These are phyloP conservation scores for Trichoderma sp. DNA, from an alignment of 2,329 filamentous ascomycete species.

Conservation along the genomic window DNA sequence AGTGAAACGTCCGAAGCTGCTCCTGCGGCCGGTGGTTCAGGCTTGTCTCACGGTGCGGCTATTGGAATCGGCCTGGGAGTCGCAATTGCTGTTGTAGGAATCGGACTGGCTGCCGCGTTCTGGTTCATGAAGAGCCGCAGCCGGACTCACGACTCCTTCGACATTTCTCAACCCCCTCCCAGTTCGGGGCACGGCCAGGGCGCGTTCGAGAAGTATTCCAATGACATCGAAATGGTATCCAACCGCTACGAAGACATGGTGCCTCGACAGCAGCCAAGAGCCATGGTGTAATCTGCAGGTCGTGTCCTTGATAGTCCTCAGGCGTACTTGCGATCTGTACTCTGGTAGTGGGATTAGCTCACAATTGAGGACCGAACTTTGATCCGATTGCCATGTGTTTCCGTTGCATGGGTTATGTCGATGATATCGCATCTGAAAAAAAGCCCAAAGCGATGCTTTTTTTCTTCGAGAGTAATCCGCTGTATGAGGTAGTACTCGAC, in stretches of 20 bases:
- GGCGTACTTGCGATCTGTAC: constrained; percentile 22
- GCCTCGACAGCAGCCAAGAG: constrained; percentile 53
- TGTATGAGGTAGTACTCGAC: constrained; percentile 8
- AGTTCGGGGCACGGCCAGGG: constrained; percentile 42
- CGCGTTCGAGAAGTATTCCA: constrained; percentile 42
- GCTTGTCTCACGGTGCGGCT: constrained; percentile 49
- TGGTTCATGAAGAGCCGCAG: constrained; percentile 42
- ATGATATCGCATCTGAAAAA: not conserved
- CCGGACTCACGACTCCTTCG: constrained; percentile 38
- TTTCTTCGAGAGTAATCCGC: not conserved
- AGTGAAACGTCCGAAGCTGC: constrained; percentile 28
- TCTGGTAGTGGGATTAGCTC: constrained; percentile 28
- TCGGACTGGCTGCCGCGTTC: constrained; percentile 45
- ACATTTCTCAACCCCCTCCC: constrained; percentile 57
- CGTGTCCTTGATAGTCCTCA: constrained; percentile 8
- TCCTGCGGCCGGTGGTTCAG: constrained; percentile 29
- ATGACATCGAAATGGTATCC: constrained; percentile 55
- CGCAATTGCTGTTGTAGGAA: constrained; percentile 46
- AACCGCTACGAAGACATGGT: constrained; percentile 62
- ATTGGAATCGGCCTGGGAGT: constrained; percentile 54
- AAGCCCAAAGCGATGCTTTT: not conserved
- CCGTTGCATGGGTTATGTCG: constrained; percentile 15
- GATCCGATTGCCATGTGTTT: constrained; percentile 18
- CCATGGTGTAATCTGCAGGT: constrained; percentile 41
- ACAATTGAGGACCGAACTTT: constrained; percentile 12